Base-by-base conservation (phyloP, 169 alveolate genomes). In the Prorocentrum cordatum region DNA sequence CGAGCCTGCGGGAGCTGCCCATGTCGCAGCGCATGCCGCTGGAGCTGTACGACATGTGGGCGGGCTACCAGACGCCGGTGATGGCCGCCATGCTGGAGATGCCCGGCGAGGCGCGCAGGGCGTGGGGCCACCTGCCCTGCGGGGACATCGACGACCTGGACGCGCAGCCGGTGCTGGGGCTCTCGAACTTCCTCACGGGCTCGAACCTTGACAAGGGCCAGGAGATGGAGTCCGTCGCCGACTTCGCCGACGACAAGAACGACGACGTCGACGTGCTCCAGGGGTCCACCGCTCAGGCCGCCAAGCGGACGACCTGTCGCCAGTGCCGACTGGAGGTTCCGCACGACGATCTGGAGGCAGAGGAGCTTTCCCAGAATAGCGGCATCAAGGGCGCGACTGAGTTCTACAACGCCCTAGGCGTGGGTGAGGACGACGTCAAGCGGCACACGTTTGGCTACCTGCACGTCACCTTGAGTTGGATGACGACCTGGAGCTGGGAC, bases 401-500 rank as follows among this genome's bases (percentile, higher is more conserved):
- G n/a, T n/a, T n/a, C n/a, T n/a, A n/a, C n/a, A n/a, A n/a, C n/a
- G n/a, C n/a, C n/a, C n/a, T n/a, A n/a, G n/a, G n/a, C n/a, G n/a
- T n/a, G n/a, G n/a, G n/a, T n/a, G n/a, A n/a, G n/a, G n/a, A 45
- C 77, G 24, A 42, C 24, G 24, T 29, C 33, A 14, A 2, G 35
- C 64, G 83, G 10, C 72, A 67, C 59, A 54, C 82, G 59, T 79
- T 64, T 61, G 93, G 93, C 39, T 90, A 90, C 33, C 85, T 90
- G 29, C 89, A 83, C 31, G 91, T 90, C 32, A 90, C 86, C 7
- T 68, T 90, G n/a, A 73, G 59, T 31, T 90, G 93, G 93, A 66
- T 90, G 83, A 50, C 87, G 9, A 64, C 72, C 29, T 90, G 86
- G 86, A 64, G 79, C 22, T 67, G 82, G 89, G 67, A 54, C 83